Evolutionary conservation across 1,284 basidiomycete genomes (phyloP).

Genomic region (Lentinula novae-zelandiae): DNA sequence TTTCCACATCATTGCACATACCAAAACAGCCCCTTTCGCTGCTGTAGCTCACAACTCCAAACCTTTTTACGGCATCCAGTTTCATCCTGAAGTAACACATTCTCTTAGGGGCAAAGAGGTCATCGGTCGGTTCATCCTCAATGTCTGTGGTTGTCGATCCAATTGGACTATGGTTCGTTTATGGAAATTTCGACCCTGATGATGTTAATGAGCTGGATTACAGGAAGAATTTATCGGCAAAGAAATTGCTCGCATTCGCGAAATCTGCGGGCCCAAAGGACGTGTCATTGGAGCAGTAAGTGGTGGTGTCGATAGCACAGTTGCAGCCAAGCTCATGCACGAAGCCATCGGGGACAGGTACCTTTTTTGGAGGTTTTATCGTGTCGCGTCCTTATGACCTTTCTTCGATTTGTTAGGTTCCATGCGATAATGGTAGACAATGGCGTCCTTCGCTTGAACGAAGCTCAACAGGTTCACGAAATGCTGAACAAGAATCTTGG

Average conservation of each 20-base stretch:
- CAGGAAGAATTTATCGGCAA: constrained; percentile 98
- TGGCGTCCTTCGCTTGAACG: constrained; percentile 91
- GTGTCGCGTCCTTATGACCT: constrained; percentile 1
- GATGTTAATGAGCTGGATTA: constrained; percentile 1
- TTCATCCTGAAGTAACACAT: constrained; percentile 99
- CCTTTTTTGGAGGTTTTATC: constrained; percentile 16
- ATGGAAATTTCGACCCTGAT: not conserved
- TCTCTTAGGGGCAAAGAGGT: constrained; percentile 89
- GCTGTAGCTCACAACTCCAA: constrained; percentile 91
- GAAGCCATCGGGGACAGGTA: constrained; percentile 97
- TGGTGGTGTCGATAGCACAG: constrained; percentile 97
- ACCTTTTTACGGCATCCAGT: constrained; percentile 96
- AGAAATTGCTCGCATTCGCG: constrained; percentile 91
- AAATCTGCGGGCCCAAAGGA: constrained; percentile 92
- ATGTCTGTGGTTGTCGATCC: constrained; percentile 79
- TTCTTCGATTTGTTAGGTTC: constrained; percentile 55
- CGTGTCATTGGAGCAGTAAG: constrained; percentile 98
- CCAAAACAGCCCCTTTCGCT: constrained; percentile 87
- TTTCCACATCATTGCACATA: constrained; percentile 89
- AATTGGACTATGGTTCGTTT: constrained; percentile 91
- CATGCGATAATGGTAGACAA: constrained; percentile 99
- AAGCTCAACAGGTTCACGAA: constrained; percentile 90
- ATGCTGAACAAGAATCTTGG: constrained; percentile 95
- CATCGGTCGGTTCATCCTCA: constrained; percentile 83
- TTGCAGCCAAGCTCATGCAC: constrained; percentile 99